Evolutionary conservation across 495 filamentous ascomycete genomes (phyloP).

Genomic region (Delitschia confertaspora): DNA sequence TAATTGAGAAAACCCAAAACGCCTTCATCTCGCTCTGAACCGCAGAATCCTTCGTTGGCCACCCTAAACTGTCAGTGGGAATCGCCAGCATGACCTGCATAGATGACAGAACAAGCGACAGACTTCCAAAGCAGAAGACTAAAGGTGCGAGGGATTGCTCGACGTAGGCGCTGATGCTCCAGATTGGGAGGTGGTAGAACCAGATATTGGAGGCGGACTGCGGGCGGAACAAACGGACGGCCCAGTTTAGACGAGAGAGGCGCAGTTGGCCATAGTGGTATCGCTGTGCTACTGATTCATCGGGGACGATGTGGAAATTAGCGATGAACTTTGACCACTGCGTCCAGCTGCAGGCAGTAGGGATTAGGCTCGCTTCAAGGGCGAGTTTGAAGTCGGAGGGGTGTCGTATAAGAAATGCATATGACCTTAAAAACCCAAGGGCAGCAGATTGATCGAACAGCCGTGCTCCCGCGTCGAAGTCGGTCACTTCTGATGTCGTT

Average conservation of each 20-base stretch:
- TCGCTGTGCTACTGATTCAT: conserved; percentile 1
- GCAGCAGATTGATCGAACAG: conserved; percentile 2
- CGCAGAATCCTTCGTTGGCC: not conserved
- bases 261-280: conserved; percentile 7
- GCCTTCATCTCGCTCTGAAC: not conserved
- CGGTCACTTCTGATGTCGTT: too few relatives aligned
- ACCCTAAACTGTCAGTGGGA: conserved; percentile 2
- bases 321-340: conserved; percentile 6
- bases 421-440: conserved; percentile 6
- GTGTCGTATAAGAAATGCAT: conserved; percentile 5
- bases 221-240: conserved; percentile 5
- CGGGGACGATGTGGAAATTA: conserved; percentile 1
- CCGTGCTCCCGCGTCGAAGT: too few relatives aligned
- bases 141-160: conserved; percentile 1
- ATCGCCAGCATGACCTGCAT: conserved; percentile 5
- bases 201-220: conserved; percentile 1
- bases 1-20: conserved; percentile 4
- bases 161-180: not conserved
- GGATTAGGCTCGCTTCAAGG: conserved; percentile 4
- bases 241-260: conserved; percentile 8
- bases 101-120: conserved; percentile 8
- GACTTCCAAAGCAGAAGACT: conserved; percentile 2
- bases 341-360: not conserved
- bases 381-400: conserved; percentile 5
- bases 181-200: conserved; percentile 4